phyloP scores from a whole-genome alignment of 2,329 filamentous ascomycete genomes.

The Penicillium sp. region DNA sequence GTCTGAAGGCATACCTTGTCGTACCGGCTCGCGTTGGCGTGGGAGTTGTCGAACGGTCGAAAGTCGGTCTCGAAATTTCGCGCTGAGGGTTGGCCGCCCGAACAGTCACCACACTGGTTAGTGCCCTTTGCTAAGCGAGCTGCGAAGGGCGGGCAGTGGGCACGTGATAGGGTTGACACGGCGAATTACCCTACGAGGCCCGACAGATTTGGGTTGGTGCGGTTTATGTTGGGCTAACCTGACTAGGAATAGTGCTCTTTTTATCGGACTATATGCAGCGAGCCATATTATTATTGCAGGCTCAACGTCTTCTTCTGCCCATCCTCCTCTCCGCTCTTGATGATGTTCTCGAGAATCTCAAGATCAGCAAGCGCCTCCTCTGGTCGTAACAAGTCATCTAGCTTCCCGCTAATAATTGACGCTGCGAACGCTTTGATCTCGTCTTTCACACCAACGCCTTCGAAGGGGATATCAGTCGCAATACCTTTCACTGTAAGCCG shows the following conservation, averaged over 20 bases:
- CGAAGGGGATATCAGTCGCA: slow-evolving; percentile 50
- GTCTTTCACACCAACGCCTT: slow-evolving; percentile 56
- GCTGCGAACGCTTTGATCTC: slow-evolving; percentile 60
- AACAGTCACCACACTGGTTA: slow-evolving; percentile 32
- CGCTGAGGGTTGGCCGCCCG: slow-evolving; percentile 40
- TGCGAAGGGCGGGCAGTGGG: background rate
- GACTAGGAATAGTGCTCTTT: background rate
- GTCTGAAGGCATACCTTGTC: slow-evolving; percentile 46
- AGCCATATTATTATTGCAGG: slow-evolving; percentile 27
- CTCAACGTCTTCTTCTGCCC: slow-evolving; percentile 32
- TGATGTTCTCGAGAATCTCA: slow-evolving; percentile 49
- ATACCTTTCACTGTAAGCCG: slow-evolving; percentile 42
- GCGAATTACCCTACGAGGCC: background rate
- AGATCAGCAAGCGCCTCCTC: slow-evolving; percentile 60
- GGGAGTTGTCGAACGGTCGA: slow-evolving; percentile 49
- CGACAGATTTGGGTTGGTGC: background rate
- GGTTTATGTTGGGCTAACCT: background rate
- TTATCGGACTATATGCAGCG: background rate
- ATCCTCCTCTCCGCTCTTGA: slow-evolving; percentile 37
- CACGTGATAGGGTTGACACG: slow-evolving; percentile 14
- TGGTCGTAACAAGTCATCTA: slow-evolving; percentile 51
- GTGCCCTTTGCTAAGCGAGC: slow-evolving; percentile 40
- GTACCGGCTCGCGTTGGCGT: slow-evolving; percentile 48
- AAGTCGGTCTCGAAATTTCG: slow-evolving; percentile 47
- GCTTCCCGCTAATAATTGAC: slow-evolving; percentile 49